Base-by-base conservation (phyloP, 768 basidiomycete species). In the Leccinellum albellum region DNA sequence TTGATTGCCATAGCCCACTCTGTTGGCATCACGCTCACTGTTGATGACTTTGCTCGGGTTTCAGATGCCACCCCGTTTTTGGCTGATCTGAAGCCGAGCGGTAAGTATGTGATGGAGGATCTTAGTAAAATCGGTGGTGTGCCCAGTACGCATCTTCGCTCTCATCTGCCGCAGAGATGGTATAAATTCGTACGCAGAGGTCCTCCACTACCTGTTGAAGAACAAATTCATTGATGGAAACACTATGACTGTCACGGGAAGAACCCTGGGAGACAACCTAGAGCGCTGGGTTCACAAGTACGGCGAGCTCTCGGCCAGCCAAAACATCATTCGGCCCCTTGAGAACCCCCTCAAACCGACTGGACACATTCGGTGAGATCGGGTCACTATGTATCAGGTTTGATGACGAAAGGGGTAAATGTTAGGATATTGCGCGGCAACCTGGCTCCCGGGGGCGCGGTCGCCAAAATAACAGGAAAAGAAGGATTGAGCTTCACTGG, bases 61-160 rank as follows among this genome's bases (percentile, higher is more conserved):
- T 96, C 94, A 6, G 95, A 99, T 71, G 85, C 89, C 47, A 85
- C 82, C 1, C 97, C 97, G 10, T 96, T 98, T 82, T 79, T 98
- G 61, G 95, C 96, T 23, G 91, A 99, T 74, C 83, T 99, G 62
- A 97, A 95, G 70, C 97, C 97, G 1, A 94, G 91, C 61, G 97
- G 97, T 35, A 94, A 94, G 74, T 98, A 98, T 79, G 92, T 98
- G 64, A 97, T 98, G 94, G 94, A 95, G 74, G 91, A 98, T 67
- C 85, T 99, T 9, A 86, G 91, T 81, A 91, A 89, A 72, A 87
- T 98, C 56, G 97, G 97, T 54, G 97, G 96, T 55, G 94, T 95
- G 63, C 96, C 97, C 4, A 90, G 94, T 96, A 74, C 60, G 89
- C 78, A 9, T 23, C 9, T 7, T 48, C 23, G 13, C 35, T 21